Base-by-base conservation (phyloP, 108 stramenopile genomes). In the Hondaea fermentalgiana region DNA sequence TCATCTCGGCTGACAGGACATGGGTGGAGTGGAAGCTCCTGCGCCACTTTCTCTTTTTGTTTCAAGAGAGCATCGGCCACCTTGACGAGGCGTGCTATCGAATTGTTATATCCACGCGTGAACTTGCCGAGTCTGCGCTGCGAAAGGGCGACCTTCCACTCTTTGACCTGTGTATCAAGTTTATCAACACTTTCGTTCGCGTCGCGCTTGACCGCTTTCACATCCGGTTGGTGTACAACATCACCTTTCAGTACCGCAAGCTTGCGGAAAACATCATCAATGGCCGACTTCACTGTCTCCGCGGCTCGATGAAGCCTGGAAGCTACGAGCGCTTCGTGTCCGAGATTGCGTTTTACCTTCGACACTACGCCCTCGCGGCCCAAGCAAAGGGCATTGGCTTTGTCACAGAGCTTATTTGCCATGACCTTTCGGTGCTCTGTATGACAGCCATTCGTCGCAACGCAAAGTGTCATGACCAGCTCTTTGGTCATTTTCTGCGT, bases 11-110 rank as follows among this genome's bases (percentile, higher is more conserved):
- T 43, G 76, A 83, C 1, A 47, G 23, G 49, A 25, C 76, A 12
- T 83, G 76, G 76, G 49, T 83, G 45, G 76, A 83, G 76, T 83
- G 76, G 76, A 83, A 83, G 28, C 23, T 83, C 51, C 51, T 83
- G 1, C 19, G 76, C 0, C 49, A 83, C 49, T 83, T 53, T 23
- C 76, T 83, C 51, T 53, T 83, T 83, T 23, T 83, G 6, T 83
- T 83, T 45, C 51, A 47, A 3, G 76, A 83, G 28, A 83, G 76
- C 51, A 53, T 83, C 6, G 76, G 51, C 51, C 51, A 47, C 51
- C n/a, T 83, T 23, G 49, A 21, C 25, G 76, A 83, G n/a, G 76
- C 28, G 19, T 83, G 76, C 76, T 83, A 83, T 23, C 76, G 76
- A 43, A 53, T 83, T 16, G 23, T 23, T 35, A 53, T 83, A 6